These are phyloP conservation scores for Saxophila tyrrhenica DNA, from an alignment of 495 filamentous ascomycete genomes.

Conservation along the genomic window DNA sequence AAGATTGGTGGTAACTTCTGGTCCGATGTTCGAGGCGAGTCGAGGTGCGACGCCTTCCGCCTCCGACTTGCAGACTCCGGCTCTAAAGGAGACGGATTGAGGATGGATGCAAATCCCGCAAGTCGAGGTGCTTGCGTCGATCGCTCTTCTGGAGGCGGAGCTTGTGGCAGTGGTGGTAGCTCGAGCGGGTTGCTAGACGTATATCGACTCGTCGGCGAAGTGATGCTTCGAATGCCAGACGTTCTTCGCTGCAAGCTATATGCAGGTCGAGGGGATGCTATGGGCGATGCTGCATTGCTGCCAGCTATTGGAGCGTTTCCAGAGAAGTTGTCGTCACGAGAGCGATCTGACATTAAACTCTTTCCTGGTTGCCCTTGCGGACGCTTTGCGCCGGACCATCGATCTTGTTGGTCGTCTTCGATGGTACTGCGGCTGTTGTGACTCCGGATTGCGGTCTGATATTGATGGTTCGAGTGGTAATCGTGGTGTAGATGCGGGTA, in stretches of 20 bases:
- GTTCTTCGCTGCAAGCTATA: background rate
- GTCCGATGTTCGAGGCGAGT: conserved; percentile 4
- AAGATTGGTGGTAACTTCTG: conserved; percentile 8
- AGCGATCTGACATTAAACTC: conserved; percentile 20
- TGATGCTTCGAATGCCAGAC: background rate
- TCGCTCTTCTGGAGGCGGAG: background rate
- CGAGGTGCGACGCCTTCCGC: conserved; percentile 20
- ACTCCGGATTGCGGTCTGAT: conserved; percentile 1
- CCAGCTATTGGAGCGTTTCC: background rate
- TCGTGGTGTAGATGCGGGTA: conserved; percentile 3
- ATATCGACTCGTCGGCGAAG: background rate
- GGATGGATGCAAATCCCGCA: conserved; percentile 18
- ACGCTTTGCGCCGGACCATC: conserved; percentile 13
- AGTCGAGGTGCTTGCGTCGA: conserved; percentile 7
- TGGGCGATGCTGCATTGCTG: background rate
- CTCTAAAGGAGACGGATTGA: conserved; percentile 18
- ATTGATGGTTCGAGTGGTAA: background rate
- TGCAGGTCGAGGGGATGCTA: background rate
- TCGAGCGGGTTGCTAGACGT: conserved; percentile 1
- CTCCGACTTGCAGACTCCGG: conserved; percentile 1
- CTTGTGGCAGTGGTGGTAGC: conserved; percentile 14
- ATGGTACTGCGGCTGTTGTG: background rate
- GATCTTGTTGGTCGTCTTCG: conserved; percentile 4
- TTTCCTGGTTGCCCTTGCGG: conserved; percentile 6
- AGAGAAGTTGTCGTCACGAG: conserved; percentile 1